Evolutionary conservation across 164 flowering plant genomes (phyloP).

Genomic region (Pachysandra terminalis): DNA sequence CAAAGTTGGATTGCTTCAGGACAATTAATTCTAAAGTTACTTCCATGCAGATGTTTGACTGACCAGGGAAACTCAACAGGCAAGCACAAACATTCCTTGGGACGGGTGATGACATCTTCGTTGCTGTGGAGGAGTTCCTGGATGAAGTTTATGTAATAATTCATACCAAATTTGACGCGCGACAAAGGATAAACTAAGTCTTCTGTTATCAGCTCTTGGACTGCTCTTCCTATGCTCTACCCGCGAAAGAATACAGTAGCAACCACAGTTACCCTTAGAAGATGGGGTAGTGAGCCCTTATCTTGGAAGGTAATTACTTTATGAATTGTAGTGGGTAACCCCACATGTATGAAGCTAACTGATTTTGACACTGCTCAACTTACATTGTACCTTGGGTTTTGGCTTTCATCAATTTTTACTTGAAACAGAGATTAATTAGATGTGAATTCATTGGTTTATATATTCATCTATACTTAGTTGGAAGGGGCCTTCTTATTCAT

Average conservation of each 20-base stretch:
- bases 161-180: background rate
- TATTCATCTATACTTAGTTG: background rate
- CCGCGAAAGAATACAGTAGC: background rate
- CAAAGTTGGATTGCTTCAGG: background rate
- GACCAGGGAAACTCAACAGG: constrained; percentile 15
- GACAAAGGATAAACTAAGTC: background rate
- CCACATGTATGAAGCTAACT: background rate
- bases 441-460: background rate
- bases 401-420: background rate
- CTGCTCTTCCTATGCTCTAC: background rate
- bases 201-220: background rate
- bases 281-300: background rate
- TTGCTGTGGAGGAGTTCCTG: constrained; percentile 10
- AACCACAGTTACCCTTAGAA: too few species aligned
- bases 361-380: background rate
- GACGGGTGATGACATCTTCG: constrained; percentile 6
- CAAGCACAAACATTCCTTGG: constrained; percentile 13
- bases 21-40: constrained; percentile 3
- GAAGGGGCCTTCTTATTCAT: background rate
- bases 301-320: background rate
- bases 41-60: constrained; percentile 42
- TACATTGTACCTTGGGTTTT: background rate
- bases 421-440: background rate
- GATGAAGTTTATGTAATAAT: constrained; percentile 4
- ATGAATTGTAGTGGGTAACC: background rate